phyloP scores from a whole-genome alignment of 2,329 filamentous ascomycete genomes.

The Xylaria sp. region DNA sequence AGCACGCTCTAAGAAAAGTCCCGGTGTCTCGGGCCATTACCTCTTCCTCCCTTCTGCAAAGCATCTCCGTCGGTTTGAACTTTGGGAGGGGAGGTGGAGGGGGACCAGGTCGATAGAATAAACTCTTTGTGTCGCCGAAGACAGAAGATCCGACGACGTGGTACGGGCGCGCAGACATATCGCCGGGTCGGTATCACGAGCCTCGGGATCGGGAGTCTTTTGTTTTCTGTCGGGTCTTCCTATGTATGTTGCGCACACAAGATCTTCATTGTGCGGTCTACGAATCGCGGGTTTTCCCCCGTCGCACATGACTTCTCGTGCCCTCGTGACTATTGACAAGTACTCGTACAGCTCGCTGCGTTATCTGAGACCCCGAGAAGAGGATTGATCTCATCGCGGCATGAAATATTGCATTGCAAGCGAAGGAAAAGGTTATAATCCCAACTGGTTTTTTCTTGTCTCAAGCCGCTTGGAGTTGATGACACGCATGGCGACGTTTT shows the following conservation, averaged over 20 bases:
- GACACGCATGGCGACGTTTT: not conserved
- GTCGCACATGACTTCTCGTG: no score
- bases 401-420: not conserved
- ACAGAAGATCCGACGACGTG: constrained; percentile 1
- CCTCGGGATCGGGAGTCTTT: not conserved
- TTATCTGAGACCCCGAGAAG: not conserved
- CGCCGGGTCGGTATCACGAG: not conserved
- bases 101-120: not conserved
- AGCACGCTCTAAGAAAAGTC: not conserved
- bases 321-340: not conserved
- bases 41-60: not conserved
- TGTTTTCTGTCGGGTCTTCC: no score
- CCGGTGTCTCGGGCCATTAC: not conserved
- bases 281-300: no score
- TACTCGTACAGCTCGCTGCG: not conserved
- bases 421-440: not conserved
- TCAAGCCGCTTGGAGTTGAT: not conserved
- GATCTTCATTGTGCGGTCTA: no score
- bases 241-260: no score
- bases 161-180: not conserved
- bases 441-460: not conserved
- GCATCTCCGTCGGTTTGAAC: not conserved
- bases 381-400: not conserved
- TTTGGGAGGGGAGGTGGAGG: no score
- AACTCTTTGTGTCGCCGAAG: not conserved